A percentile compares a stretch with the other conserved stretches of the same genome.
These are phyloP conservation scores for Pistacia atlantica DNA, from an alignment of 345 rosid genomes.

Conservation along the genomic window DNA sequence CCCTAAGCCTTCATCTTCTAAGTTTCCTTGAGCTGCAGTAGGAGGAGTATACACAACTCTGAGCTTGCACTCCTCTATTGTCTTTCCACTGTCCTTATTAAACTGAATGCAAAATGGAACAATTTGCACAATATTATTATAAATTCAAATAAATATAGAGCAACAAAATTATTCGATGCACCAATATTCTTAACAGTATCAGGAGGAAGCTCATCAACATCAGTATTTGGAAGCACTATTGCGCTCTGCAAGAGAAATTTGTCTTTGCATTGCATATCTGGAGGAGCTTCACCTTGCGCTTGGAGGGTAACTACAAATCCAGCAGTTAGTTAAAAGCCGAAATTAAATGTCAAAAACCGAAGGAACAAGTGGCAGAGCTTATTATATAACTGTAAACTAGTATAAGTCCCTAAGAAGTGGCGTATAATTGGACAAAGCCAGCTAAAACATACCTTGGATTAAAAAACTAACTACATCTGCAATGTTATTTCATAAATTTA, in stretches of 20 bases:
- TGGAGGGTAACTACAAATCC: slow-evolving; percentile 79
- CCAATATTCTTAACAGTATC: slow-evolving; percentile 69
- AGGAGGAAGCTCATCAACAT: slow-evolving; percentile 82
- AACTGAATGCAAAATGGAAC: slow-evolving; percentile 49
- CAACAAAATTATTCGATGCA: slow-evolving; percentile 6
- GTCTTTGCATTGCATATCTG: slow-evolving; percentile 94
- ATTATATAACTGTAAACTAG: slow-evolving; percentile 3
- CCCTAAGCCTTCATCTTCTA: slow-evolving; percentile 51
- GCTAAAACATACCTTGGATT: neutral
- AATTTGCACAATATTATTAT: slow-evolving; percentile 7
- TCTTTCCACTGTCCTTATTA: slow-evolving; percentile 69
- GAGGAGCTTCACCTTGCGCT: slow-evolving; percentile 80
- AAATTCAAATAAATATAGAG: neutral
- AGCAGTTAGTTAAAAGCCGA: slow-evolving; percentile 17
- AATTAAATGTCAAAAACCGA: slow-evolving; percentile 6
- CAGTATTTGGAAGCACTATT: slow-evolving; percentile 66
- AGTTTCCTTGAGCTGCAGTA: slow-evolving; percentile 52
- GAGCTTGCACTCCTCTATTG: slow-evolving; percentile 79
- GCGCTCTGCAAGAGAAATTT: slow-evolving; percentile 95
- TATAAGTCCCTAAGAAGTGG: neutral
- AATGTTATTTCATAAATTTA: neutral
- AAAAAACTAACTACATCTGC: neutral
- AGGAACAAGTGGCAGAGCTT: slow-evolving; percentile 2
- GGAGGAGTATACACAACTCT: slow-evolving; percentile 70
- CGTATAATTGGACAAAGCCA: neutral